These are phyloP conservation scores for Camelina sativa DNA, from an alignment of 345 rosid genomes.

Conservation along the genomic window DNA sequence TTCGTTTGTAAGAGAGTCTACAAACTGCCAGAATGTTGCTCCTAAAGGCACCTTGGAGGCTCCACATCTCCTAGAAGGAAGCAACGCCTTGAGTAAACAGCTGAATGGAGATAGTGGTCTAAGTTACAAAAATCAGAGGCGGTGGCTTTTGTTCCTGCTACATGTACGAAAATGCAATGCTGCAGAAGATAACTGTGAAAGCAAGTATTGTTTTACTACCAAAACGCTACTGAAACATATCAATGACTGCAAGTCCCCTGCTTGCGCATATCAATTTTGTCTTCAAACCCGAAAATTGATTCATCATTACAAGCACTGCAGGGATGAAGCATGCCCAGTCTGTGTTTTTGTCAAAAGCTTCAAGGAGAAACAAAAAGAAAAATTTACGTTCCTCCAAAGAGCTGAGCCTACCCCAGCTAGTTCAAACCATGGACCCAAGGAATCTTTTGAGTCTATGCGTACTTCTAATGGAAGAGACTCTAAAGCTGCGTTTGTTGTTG, in stretches of 20 bases:
- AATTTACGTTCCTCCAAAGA: conserved; percentile 47
- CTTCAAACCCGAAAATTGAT: conserved; percentile 70
- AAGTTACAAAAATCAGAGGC: conserved; percentile 69
- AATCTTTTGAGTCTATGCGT: conserved; percentile 52
- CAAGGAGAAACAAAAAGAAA: conserved; percentile 57
- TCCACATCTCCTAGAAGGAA: conserved; percentile 38
- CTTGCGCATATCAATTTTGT: conserved; percentile 75
- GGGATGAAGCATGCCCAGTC: conserved; percentile 74
- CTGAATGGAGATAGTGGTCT: conserved; percentile 55
- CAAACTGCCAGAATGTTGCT: conserved; percentile 48
- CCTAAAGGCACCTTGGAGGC: conserved; percentile 52
- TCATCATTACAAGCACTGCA: conserved; percentile 68
- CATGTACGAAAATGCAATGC: conserved; percentile 87
- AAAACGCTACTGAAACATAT: conserved; percentile 76
- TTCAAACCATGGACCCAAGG: conserved; percentile 47
- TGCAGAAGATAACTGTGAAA: conserved; percentile 74
- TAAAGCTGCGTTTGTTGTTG: conserved; percentile 51
- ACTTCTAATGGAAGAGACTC: conserved; percentile 51
- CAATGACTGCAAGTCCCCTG: conserved; percentile 59
- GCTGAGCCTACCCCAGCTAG: conserved; percentile 49
- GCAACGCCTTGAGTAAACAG: conserved; percentile 36
- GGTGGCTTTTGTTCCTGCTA: conserved; percentile 85
- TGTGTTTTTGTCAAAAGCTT: conserved; percentile 75
- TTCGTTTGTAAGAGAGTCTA: conserved; percentile 58
- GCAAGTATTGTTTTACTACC: conserved; percentile 55